Evolutionary conservation across 1,139 yeast species (phyloP).

Genomic region (Saccharomyces hybrid): DNA sequence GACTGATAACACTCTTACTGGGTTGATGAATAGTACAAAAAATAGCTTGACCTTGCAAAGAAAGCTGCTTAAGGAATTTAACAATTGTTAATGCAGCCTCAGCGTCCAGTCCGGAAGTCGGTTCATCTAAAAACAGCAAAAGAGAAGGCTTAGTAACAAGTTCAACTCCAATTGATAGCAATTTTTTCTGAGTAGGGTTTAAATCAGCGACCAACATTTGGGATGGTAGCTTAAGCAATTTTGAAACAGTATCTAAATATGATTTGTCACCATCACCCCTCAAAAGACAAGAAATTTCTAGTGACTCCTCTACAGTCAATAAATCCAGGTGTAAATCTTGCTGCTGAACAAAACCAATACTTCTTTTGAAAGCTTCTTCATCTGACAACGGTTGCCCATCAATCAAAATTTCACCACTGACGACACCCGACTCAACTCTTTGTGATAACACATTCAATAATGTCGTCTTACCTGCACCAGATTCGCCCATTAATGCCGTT

Average conservation of each 20-base stretch:
- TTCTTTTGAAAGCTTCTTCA: constrained; percentile 7
- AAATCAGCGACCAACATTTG: constrained; percentile 8
- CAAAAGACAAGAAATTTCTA: constrained; percentile 44
- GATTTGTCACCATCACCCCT: constrained; percentile 43
- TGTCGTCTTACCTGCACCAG: constrained; percentile 59
- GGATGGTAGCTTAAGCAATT: constrained; percentile 34
- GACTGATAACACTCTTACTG: too few species aligned
- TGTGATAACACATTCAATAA: constrained; percentile 46
- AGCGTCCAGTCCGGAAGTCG: too few species aligned
- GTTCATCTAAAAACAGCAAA: too few species aligned
- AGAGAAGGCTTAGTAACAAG: too few species aligned
- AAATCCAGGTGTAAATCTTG: constrained; percentile 27
- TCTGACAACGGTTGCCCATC: constrained; percentile 42
- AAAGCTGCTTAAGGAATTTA: too few species aligned
- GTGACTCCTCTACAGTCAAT: constrained; percentile 46
- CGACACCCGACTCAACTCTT: constrained; percentile 43
- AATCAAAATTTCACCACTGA: constrained; percentile 50
- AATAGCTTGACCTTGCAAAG: too few species aligned
- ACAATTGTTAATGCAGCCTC: too few species aligned
- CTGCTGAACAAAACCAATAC: too few species aligned
- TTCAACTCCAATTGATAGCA: too few species aligned
- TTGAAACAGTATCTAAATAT: constrained; percentile 42
- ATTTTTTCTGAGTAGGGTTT: too few species aligned
- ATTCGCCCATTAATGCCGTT: constrained; percentile 53
- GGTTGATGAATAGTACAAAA: too few species aligned